Base-by-base conservation (phyloP, 345 rosid species). In the Brassica juncea region DNA sequence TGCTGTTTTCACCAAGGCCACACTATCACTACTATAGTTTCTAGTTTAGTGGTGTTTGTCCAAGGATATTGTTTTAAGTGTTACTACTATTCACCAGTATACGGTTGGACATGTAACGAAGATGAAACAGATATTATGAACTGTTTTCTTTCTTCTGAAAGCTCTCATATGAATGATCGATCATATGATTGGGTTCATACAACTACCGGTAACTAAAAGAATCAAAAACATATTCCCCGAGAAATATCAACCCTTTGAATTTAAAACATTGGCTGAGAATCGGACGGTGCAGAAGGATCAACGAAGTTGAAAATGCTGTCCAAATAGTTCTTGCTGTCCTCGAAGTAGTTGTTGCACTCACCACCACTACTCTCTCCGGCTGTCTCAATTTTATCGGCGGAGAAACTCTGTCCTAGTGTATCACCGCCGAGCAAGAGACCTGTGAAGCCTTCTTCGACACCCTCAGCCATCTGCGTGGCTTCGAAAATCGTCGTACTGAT, bases 251-350 rank as follows among this genome's bases (percentile, higher is more conserved):
- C 82, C 78, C n/a, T 79, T 23, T 61, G 7, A n/a, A 59, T 61
- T 80, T n/a, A 80, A 21, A 80, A 80, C 66, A 80, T 74, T 0
- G 79, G 58, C 8, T 93, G 89, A 14, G 97, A 87, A 72, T 84
- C 85, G 35, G 93, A 84, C 16, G 98, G 97, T 4, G 92, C 25
- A 23, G 25, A 88, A 77, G 97, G 92, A 72, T 92, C 91, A 68
- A 94, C 93, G 86, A 91, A 86, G 81, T 85, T 92, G 54, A 94
- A 94, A 84, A 94, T 91, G 71, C 91, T 89, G 68, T 88, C 90
- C 94, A 97, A 92, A 64, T 94, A 94, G 66, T 89, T 92, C 89
- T 92, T 94, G 80, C 85, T 94, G 77, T 94, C 98, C 80, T 90
- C 93, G 54, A 86, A 86, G 77, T 84, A 84, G 21, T 86, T 77